Percentiles rank a stretch among this genome's conserved stretches.
These are phyloP conservation scores for Kuraishia capsulata DNA, from an alignment of 805 yeast species.

Conservation along the genomic window DNA sequence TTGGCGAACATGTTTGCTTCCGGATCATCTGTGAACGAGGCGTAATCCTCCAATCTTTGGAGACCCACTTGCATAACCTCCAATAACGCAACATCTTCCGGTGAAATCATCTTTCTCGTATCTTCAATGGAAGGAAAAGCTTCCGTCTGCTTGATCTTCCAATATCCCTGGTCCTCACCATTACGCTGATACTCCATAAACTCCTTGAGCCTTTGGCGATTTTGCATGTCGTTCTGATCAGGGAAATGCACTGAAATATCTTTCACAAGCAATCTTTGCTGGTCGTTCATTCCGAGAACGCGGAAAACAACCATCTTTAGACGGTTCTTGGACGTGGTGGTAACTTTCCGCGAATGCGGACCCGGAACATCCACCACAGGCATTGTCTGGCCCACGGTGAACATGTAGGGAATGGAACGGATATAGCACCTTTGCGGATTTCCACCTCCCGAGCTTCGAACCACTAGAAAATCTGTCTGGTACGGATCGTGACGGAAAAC, in stretches of 20 bases:
- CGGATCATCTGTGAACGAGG: constrained; percentile 35
- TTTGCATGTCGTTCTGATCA: constrained; percentile 95
- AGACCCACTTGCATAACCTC: constrained; percentile 95
- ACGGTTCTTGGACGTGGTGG: constrained; percentile 85
- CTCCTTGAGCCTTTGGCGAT: constrained; percentile 89
- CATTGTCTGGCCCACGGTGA: constrained; percentile 84
- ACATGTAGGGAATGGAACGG: constrained; percentile 60
- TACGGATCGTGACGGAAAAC: constrained; percentile 77
- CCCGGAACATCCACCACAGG: constrained; percentile 97
- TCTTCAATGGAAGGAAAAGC: constrained; percentile 68
- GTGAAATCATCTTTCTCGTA: constrained; percentile 74
- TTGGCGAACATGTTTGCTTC: constrained; percentile 7
- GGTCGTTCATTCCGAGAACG: constrained; percentile 66
- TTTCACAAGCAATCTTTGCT: constrained; percentile 68
- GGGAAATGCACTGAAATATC: constrained; percentile 92
- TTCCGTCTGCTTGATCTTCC: constrained; percentile 76
- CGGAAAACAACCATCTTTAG: constrained; percentile 90
- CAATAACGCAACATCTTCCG: constrained; percentile 80
- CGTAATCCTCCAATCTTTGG: constrained; percentile 75
- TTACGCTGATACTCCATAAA: constrained; percentile 95
- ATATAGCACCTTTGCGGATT: constrained; percentile 54
- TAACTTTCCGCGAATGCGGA: constrained; percentile 93
- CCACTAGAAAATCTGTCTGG: constrained; percentile 71
- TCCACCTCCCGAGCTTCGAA: constrained; percentile 79
- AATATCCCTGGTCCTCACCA: constrained; percentile 89